phyloP scores from a whole-genome alignment of 23 red algal species.

The Pyropia yezoensis region DNA sequence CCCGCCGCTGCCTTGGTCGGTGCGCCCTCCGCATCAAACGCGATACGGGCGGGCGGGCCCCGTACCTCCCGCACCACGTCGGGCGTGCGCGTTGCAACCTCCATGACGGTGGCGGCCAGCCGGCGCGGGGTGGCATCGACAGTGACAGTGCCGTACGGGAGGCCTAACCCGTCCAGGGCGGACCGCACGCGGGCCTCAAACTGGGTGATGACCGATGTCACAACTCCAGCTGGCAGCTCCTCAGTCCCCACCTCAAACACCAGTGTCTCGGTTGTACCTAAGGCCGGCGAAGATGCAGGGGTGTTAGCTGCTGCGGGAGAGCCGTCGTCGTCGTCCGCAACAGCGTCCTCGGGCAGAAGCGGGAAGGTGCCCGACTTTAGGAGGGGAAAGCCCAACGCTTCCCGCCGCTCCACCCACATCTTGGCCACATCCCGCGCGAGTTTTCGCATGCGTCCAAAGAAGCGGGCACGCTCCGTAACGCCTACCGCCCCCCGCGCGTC shows the following conservation, averaged over 20 bases:
- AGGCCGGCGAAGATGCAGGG: background rate
- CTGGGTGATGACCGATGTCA: slow-evolving; percentile 47
- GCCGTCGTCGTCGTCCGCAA: background rate
- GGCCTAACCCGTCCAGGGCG: slow-evolving; percentile 24
- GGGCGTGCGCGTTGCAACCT: slow-evolving; percentile 36
- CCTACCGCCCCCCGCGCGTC: slow-evolving; percentile 95
- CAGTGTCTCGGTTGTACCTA: slow-evolving; percentile 21
- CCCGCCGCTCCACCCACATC: slow-evolving; percentile 72
- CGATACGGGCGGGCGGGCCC: slow-evolving; percentile 64
- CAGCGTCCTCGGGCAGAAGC: background rate
- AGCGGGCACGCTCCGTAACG: slow-evolving; percentile 83
- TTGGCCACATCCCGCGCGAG: slow-evolving; percentile 82
- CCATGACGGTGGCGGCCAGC: slow-evolving; percentile 36
- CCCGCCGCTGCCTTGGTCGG: slow-evolving; percentile 60
- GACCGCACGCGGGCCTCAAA: slow-evolving; percentile 32
- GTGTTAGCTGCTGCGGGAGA: background rate
- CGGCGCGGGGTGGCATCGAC: slow-evolving; percentile 76
- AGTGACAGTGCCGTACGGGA: slow-evolving; percentile 24
- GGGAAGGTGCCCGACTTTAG: background rate
- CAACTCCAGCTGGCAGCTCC: slow-evolving; percentile 76
- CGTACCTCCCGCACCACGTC: slow-evolving; percentile 36
- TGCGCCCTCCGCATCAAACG: slow-evolving; percentile 61
- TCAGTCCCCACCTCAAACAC: slow-evolving; percentile 89
- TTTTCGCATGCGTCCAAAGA: slow-evolving; percentile 83
- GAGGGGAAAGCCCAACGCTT: slow-evolving; percentile 79